A percentile compares a stretch with the other conserved stretches of the same genome.
These are phyloP conservation scores for Boletus calvinii DNA, from an alignment of 1,284 basidiomycete genomes.

Conservation along the genomic window DNA sequence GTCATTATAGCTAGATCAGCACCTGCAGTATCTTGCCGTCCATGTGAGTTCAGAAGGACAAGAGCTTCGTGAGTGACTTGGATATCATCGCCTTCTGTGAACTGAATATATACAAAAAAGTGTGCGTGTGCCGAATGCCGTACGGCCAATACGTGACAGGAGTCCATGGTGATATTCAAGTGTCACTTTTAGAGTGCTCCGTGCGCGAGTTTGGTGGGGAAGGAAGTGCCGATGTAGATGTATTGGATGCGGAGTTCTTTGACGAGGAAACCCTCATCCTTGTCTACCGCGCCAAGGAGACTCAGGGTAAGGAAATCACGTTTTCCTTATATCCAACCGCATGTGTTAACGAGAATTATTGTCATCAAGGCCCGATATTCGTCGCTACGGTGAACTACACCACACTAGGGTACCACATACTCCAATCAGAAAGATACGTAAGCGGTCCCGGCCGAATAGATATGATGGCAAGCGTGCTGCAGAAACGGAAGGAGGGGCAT, in stretches of 20 bases:
- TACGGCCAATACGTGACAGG: slow-evolving; percentile 42
- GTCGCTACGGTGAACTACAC: slow-evolving; percentile 61
- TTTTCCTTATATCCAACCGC: slow-evolving; percentile 23
- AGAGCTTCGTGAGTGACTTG: slow-evolving; percentile 31
- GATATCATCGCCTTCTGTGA: slow-evolving; percentile 31
- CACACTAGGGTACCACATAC: slow-evolving; percentile 54
- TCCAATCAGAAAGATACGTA: slow-evolving; percentile 50
- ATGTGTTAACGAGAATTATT: slow-evolving; percentile 31
- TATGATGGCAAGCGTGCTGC: slow-evolving; percentile 55
- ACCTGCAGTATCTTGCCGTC: slow-evolving; percentile 48
- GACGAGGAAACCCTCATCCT: slow-evolving; percentile 68
- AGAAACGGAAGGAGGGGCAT: slow-evolving; percentile 54
- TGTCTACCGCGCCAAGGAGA: slow-evolving; percentile 46
- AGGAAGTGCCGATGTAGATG: slow-evolving; percentile 40
- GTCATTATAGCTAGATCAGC: slow-evolving; percentile 39
- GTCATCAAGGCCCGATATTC: slow-evolving; percentile 44
- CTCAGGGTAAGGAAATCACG: slow-evolving; percentile 44
- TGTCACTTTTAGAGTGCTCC: slow-evolving; percentile 53
- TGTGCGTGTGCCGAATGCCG: slow-evolving; percentile 52
- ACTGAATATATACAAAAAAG: slow-evolving; percentile 43
- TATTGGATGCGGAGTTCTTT: slow-evolving; percentile 72
- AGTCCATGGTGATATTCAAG: slow-evolving; percentile 40
- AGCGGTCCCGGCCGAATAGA: slow-evolving; percentile 55
- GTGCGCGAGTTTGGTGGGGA: slow-evolving; percentile 39
- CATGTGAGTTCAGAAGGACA: slow-evolving; percentile 30